Percentiles rank a stretch among this genome's conserved stretches.
phyloP scores from a whole-genome alignment of 352 stramenopile species.

The Pythium inflatum region DNA sequence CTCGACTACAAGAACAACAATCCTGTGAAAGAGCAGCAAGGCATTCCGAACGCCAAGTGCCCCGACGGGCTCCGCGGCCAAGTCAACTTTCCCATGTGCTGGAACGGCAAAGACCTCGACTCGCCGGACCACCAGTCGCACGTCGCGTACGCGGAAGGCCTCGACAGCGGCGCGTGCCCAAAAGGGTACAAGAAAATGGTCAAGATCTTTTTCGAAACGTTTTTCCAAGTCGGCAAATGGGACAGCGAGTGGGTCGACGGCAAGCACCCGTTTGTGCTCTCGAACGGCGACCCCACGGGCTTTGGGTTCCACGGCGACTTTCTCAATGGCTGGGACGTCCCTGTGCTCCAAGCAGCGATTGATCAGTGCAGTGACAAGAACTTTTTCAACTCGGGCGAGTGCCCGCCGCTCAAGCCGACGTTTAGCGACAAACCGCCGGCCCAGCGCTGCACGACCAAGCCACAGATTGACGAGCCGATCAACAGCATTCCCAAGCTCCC shows the following conservation, averaged over 20 bases:
- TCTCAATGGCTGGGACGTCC: slow-evolving; percentile 51
- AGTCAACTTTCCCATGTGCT: slow-evolving; percentile 65
- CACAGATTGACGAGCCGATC: slow-evolving; percentile 41
- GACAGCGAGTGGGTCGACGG: slow-evolving; percentile 51
- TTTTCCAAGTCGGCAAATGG: slow-evolving; percentile 55
- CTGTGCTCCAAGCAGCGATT: slow-evolving; percentile 48
- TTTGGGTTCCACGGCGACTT: slow-evolving; percentile 61
- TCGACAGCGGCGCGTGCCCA: slow-evolving; percentile 48
- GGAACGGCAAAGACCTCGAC: slow-evolving; percentile 51
- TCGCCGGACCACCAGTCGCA: slow-evolving; percentile 57
- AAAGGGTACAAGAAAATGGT: slow-evolving; percentile 56
- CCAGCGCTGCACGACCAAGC: slow-evolving; percentile 41
- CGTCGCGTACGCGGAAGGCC: slow-evolving; percentile 46
- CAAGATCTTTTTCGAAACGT: slow-evolving; percentile 64
- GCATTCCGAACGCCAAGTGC: slow-evolving; percentile 51
- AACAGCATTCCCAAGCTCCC: slow-evolving; percentile 38
- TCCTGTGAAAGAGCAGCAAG: slow-evolving; percentile 42
- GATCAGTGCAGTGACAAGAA: slow-evolving; percentile 54
- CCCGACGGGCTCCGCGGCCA: slow-evolving; percentile 50
- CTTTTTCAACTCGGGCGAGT: slow-evolving; percentile 57
- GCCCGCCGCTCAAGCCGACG: slow-evolving; percentile 39
- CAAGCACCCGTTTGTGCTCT: slow-evolving; percentile 56
- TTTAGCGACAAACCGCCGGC: slow-evolving; percentile 43
- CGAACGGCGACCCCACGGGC: slow-evolving; percentile 51
- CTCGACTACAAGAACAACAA: slow-evolving; percentile 49